Evolutionary conservation across 2,329 filamentous ascomycete genomes (phyloP).

Genomic region (Aspergillus ochraceoroseus): DNA sequence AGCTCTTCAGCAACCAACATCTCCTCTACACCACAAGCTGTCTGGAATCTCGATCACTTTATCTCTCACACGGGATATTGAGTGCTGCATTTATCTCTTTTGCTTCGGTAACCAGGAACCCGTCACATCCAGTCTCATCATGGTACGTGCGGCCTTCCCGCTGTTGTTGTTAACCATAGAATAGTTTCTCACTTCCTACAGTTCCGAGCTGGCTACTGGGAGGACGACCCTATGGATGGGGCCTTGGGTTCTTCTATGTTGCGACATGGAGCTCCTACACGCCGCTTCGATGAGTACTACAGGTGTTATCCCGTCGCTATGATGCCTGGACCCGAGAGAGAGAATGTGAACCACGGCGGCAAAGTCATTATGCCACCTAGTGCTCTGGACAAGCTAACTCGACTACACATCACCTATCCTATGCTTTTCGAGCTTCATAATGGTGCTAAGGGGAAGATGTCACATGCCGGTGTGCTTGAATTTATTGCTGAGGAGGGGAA

Average conservation of each 20-base stretch:
- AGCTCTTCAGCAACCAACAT: conserved; percentile 5
- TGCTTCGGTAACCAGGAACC: not conserved
- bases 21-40: not conserved
- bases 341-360: conserved; percentile 89
- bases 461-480: conserved; percentile 91
- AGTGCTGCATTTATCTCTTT: not conserved
- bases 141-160: conserved; percentile 23
- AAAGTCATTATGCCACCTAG: conserved; percentile 98
- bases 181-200: conserved; percentile 23
- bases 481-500: conserved; percentile 97
- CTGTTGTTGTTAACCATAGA: not conserved
- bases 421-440: conserved; percentile 96
- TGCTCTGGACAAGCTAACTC: conserved; percentile 91
- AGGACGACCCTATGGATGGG: conserved; percentile 50
- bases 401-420: conserved; percentile 93
- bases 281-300: conserved; percentile 97
- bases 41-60: not conserved
- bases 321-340: conserved; percentile 83
- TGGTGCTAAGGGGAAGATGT: conserved; percentile 70
- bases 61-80: not conserved
- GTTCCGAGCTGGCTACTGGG: conserved; percentile 49
- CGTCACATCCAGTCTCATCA: conserved; percentile 11
- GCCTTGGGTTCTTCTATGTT: conserved; percentile 54
- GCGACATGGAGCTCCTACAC: conserved; percentile 49
- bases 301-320: conserved; percentile 93